Percentiles rank a stretch among this genome's conserved stretches.
phyloP scores from a whole-genome alignment of 257 asterid genomes.

The Scutellaria minor region DNA sequence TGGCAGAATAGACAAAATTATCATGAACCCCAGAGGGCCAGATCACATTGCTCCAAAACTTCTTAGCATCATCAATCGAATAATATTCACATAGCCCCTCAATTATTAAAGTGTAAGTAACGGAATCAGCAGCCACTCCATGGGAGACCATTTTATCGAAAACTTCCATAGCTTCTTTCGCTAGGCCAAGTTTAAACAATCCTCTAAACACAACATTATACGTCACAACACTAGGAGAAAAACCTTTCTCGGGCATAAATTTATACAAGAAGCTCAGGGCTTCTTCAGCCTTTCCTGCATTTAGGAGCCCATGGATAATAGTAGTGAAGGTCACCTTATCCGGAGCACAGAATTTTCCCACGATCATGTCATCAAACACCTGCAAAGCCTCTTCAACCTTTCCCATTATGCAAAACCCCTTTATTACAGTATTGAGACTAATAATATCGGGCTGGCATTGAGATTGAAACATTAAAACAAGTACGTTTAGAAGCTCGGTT shows the following conservation, averaged over 20 bases:
- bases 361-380: conserved; percentile 69
- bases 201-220: conserved; percentile 71
- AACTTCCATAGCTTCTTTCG: conserved; percentile 72
- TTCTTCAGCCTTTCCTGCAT: conserved; percentile 58
- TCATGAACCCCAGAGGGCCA: conserved; percentile 86
- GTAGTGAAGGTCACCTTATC: conserved; percentile 78
- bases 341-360: conserved; percentile 76
- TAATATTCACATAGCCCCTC: conserved; percentile 60
- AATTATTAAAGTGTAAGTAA: conserved; percentile 62
- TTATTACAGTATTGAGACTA: conserved; percentile 75
- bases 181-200: conserved; percentile 56
- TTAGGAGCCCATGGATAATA: conserved; percentile 63
- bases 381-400: conserved; percentile 74
- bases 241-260: conserved; percentile 63
- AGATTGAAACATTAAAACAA: conserved; percentile 75
- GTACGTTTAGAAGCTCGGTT: conserved; percentile 81
- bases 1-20: conserved; percentile 65
- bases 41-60: conserved; percentile 63
- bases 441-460: conserved; percentile 80
- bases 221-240: conserved; percentile 69
- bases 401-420: conserved; percentile 76
- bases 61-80: conserved; percentile 66
- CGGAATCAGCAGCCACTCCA: conserved; percentile 61
- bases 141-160: conserved; percentile 48
- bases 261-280: conserved; percentile 55